Base-by-base conservation (phyloP, 495 filamentous ascomycete genomes). In the Talaromyces ruber region DNA sequence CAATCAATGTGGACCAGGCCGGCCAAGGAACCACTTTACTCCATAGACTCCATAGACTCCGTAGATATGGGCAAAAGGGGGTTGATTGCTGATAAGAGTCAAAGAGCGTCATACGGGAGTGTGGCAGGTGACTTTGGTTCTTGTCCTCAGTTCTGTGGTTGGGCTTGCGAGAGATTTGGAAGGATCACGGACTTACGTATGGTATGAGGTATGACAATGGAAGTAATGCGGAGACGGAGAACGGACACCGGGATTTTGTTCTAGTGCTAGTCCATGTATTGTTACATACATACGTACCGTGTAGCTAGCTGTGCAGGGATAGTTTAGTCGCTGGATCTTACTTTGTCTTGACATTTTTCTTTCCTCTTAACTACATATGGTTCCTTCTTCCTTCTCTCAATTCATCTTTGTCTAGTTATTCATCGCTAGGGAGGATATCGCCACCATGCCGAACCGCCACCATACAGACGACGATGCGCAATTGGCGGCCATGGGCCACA, bases 401-500 rank as follows among this genome's bases (percentile, higher is more conserved):
- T 22, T 21, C 7, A 47, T 3, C 12, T 2, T 43, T 18, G 2
- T 21, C n/a, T 47, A n/a, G n/a, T n/a, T n/a, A 47, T 47, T 21
- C 43, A 21, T 9, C 30, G 30, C 11, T 21, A 6, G 4, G 1
- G 8, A 7, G n/a, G 6, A 8, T 21, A 11, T 18, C 43, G 43
- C 29, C 54, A 57, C 4, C 6, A 57, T 57, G 54, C 29, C 29
- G 54, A 11, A 55, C 6, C 54, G 26, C 1, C 45, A 9, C 5
- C 51, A 54, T 18, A 52, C 57, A 47, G 71, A 72, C 52, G 76
- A 78, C 64, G 82, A 85, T 66, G 75, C 77, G 21, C 79, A 81
- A 45, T 71, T 88, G 71, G 84, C 83, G n/a, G 78, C 76, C 65
- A 78, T 88, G 76, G 86, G 86, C 55, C 86, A 88, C 69, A 86